Conservation (phyloP, 306 rosid species). For the Vigna mungo region DNA sequence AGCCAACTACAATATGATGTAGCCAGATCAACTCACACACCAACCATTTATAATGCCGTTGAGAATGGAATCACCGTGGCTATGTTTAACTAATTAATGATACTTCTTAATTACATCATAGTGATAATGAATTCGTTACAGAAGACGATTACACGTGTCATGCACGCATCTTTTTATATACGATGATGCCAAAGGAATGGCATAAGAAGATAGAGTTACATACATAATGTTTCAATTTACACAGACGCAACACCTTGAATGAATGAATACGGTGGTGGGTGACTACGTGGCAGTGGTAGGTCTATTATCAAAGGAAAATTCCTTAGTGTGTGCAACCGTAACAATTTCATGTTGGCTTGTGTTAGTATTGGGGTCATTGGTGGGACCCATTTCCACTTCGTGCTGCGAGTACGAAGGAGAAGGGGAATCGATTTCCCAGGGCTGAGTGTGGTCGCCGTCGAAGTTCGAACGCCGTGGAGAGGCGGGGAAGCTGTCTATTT, state of each 20-base stretch:
- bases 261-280: background rate
- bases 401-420: conserved; percentile 49
- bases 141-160: background rate
- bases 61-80: no score
- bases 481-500: conserved; percentile 59
- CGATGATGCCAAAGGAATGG: background rate
- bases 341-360: conserved; percentile 38
- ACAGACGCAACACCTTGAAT: background rate
- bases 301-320: conserved; percentile 68
- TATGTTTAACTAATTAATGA: no score
- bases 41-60: no score
- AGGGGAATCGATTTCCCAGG: conserved; percentile 50
- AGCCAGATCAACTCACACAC: no score
- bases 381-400: conserved; percentile 42
- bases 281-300: background rate
- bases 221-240: no score
- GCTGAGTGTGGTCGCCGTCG: background rate
- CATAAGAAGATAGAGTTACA: no score
- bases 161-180: background rate
- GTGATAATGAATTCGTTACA: no score
- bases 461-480: conserved; percentile 54
- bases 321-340: conserved; percentile 39
- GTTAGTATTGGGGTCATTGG: background rate
- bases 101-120: no score
- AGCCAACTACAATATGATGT: no score